Base-by-base conservation (phyloP, 768 basidiomycete species). In the Suillus decipiens region DNA sequence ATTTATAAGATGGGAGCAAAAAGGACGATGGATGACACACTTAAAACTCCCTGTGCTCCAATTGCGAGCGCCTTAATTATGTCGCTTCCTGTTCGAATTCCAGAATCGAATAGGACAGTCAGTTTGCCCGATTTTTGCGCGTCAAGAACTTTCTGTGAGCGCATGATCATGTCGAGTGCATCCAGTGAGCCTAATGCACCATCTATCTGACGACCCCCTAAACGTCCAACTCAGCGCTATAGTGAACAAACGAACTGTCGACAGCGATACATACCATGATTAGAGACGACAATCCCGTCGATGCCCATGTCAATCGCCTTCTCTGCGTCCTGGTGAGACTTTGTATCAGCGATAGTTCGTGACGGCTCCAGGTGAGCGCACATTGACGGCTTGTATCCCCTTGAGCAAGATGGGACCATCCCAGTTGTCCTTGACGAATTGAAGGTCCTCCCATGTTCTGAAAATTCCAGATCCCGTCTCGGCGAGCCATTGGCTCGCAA, bases 281-380 rank as follows among this genome's bases (percentile, higher is more conserved):
- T 95, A 11, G 89, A 92, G 17, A 93, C 88, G 55, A 94, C 72
- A 63, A 94, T 89, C 1, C 89, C 92, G 61, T 93, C 83, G 15
- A 86, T 80, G 1, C 89, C 84, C 22, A 81, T 68, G 33, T 89
- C 84, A 15, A 91, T 71, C 0, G 89, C 89, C 68, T 81, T 84
- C 70, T 89, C 70, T 6, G 82, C 82, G 56, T 83, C 81, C 62
- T 76, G 59, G 59, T 41, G 22, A 39, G 19, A 31, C 4, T 31
- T 37, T 55, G 7, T 36, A 8, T 63, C 17, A 56, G 33, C 24
- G 19, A 59, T 41, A 31, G 10, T 24, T 57, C 14, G 17, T 37
- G 19, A 41, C 37, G 5, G 41, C 24, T 57, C 37, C 11, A 10
- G 17, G n/a, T 41, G 60, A 3, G 11, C 63, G 28, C 34, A 69